Base-by-base conservation (phyloP, 495 filamentous ascomycete species). In the Chaetomium cochliodes region DNA sequence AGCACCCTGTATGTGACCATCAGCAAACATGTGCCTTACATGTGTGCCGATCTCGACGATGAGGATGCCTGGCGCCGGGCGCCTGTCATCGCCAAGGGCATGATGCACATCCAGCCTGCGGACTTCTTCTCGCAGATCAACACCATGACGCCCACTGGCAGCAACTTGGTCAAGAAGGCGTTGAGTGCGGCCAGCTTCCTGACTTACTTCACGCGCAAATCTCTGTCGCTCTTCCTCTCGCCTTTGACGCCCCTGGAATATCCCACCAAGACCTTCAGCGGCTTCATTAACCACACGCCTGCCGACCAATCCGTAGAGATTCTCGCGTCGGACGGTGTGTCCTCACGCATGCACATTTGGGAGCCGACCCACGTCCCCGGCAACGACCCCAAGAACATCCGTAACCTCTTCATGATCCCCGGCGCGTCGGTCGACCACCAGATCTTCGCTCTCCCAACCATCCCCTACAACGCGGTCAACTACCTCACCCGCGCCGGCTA, bases 391-490 rank as follows among this genome's bases (percentile, higher is more conserved):
- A 66, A 74, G 15, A 68, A 70, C 26, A 67, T 79, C 22, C 77
- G 77, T 61, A 82, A 83, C 65, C 70, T 85, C 22, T 81, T 85
- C 72, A 82, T 89, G 75, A 78, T 89, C 60, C 86, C 86, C 5
- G 88, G 87, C 25, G 81, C 86, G 12, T 76, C 82, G 12, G 84
- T 88, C 5, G 85, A 87, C 69, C 82, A 89, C 62, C 84, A 85
- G 66, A 86, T 88, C 49, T 89, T 77, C 49, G 81, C 86, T 23
- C 77, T 88, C 25, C 87, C 87, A 1, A 89, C 86, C 41, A 87
- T 89, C 66, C 80, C 79, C 22, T 83, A 79, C 62, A 89, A 89
- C 72, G 82, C 86, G 44, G 78, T 90, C 63, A 84, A 88, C 63
- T 88, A 86, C 73, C 87, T 89, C 72, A 80, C 79, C 11, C 75